A percentile compares a stretch with the other conserved stretches of the same genome.
Evolutionary conservation across 306 rosid genomes (phyloP).

Genomic region (Sicyos edulis): DNA sequence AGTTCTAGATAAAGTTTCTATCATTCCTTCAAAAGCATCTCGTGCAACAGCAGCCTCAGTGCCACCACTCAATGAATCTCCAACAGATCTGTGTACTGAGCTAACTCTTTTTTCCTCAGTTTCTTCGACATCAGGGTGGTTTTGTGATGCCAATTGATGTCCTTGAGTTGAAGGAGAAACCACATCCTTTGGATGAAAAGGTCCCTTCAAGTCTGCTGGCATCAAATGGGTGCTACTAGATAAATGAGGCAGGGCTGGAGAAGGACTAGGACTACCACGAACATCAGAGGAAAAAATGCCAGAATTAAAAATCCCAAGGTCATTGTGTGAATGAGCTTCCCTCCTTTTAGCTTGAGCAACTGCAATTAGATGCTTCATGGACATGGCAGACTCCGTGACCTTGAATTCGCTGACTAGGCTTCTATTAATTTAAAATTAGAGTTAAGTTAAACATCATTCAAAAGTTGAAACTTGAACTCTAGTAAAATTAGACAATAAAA

Average conservation of each 20-base stretch:
- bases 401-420: conserved; percentile 33
- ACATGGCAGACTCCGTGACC: conserved; percentile 53
- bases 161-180: conserved; percentile 61
- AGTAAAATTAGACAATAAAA: neutral
- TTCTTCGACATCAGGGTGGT: conserved; percentile 65
- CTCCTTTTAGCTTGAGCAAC: conserved; percentile 90
- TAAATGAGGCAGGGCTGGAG: conserved; percentile 47
- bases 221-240: conserved; percentile 39
- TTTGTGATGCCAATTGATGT: conserved; percentile 38
- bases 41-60: conserved; percentile 99
- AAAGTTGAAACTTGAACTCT: conserved; percentile 47
- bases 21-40: conserved; percentile 99
- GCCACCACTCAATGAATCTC: conserved; percentile 85
- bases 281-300: conserved; percentile 34
- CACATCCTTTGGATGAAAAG: conserved; percentile 35
- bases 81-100: conserved; percentile 63
- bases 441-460: conserved; percentile 42
- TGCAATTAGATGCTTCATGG: conserved; percentile 90
- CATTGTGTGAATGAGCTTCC: conserved; percentile 54
- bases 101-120: conserved; percentile 61
- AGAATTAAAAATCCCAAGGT: conserved; percentile 39
- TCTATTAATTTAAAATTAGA: neutral
- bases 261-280: conserved; percentile 73
- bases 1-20: conserved; percentile 97
- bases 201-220: conserved; percentile 52